A percentile compares a stretch with the other conserved stretches of the same genome.
These are phyloP conservation scores for Metschnikowia henanensis DNA, from an alignment of 805 yeast genomes.

Conservation along the genomic window DNA sequence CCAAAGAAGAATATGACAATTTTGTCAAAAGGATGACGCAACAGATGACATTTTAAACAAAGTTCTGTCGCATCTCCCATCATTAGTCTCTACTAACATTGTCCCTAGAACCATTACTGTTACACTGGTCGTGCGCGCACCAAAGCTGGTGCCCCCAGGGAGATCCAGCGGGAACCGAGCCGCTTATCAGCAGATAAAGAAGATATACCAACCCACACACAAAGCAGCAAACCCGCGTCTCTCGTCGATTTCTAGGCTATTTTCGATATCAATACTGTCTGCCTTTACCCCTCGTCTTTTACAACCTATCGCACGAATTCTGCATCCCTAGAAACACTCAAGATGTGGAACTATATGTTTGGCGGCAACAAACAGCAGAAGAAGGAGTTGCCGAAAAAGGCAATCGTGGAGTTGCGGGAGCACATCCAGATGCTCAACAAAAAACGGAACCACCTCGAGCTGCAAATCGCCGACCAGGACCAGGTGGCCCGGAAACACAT, in stretches of 20 bases:
- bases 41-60: too few species aligned
- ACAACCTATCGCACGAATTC: too few species aligned
- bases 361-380: slow-evolving; percentile 68
- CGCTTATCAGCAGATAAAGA: slow-evolving; percentile 1
- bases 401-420: slow-evolving; percentile 85
- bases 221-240: too few species aligned
- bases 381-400: slow-evolving; percentile 88
- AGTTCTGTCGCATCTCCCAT: too few species aligned
- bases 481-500: slow-evolving; percentile 76
- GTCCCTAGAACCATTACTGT: too few species aligned
- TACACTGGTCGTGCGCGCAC: slow-evolving; percentile 11
- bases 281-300: too few species aligned
- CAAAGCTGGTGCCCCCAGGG: slow-evolving; percentile 3
- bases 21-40: too few species aligned
- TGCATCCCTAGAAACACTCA: not conserved
- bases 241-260: too few species aligned
- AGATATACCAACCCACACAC: not conserved
- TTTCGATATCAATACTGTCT: too few species aligned
- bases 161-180: not conserved
- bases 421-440: slow-evolving; percentile 85
- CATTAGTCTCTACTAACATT: too few species aligned
- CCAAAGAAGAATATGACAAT: too few species aligned
- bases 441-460: slow-evolving; percentile 78
- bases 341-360: slow-evolving; percentile 79
- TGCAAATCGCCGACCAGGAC: slow-evolving; percentile 82